Percentiles rank a stretch among this genome's conserved stretches.
These are phyloP conservation scores for Aphanomyces cochlioides DNA, from an alignment of 352 stramenopile species.

Conservation along the genomic window DNA sequence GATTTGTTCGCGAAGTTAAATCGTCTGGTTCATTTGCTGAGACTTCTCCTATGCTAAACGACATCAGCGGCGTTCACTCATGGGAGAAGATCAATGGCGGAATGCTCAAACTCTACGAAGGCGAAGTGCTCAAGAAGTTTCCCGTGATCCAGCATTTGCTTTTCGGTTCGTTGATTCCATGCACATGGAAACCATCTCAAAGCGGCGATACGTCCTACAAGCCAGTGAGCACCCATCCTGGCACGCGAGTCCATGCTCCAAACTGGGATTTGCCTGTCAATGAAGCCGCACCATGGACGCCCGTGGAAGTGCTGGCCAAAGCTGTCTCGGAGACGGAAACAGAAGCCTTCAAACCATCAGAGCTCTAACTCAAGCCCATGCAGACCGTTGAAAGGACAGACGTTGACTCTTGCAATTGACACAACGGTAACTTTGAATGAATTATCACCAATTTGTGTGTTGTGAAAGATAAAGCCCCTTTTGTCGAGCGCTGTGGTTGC, in stretches of 20 bases:
- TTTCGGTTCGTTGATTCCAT: slow-evolving; percentile 93
- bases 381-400: too few relatives aligned
- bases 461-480: too few relatives aligned
- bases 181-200: slow-evolving; percentile 70
- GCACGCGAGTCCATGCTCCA: slow-evolving; percentile 53
- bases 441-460: too few relatives aligned
- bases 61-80: slow-evolving; percentile 83
- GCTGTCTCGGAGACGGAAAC: slow-evolving; percentile 46
- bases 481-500: too few relatives aligned
- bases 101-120: slow-evolving; percentile 89
- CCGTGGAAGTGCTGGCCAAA: slow-evolving; percentile 49
- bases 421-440: too few relatives aligned
- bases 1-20: slow-evolving; percentile 91
- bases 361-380: neutral
- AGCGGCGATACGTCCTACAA: slow-evolving; percentile 26
- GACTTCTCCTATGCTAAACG: slow-evolving; percentile 91
- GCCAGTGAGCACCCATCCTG: slow-evolving; percentile 43
- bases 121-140: slow-evolving; percentile 97
- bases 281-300: slow-evolving; percentile 62
- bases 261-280: slow-evolving; percentile 66
- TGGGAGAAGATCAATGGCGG: slow-evolving; percentile 91
- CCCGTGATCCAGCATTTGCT: slow-evolving; percentile 98
- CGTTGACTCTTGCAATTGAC: too few relatives aligned
- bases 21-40: slow-evolving; percentile 88
- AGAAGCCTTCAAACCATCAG: slow-evolving; percentile 6